phyloP scores from a whole-genome alignment of 1,284 basidiomycete species.

The Cutaneotrichosporon sp. region DNA sequence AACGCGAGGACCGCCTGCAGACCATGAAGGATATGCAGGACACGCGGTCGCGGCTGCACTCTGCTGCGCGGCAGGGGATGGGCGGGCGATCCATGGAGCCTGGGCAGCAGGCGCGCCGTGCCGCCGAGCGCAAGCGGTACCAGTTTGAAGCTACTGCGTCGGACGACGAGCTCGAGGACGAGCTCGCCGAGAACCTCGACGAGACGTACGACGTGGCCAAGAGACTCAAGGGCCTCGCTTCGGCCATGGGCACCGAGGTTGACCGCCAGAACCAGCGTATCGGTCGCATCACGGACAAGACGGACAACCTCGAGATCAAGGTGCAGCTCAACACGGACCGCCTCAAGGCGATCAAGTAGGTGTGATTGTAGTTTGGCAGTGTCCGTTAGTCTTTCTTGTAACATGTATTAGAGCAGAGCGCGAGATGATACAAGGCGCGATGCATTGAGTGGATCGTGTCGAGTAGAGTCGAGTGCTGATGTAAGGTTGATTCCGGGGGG shows the following conservation, averaged over 20 bases:
- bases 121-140: conserved; percentile 59
- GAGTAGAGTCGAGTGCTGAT: background rate
- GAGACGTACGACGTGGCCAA: conserved; percentile 81
- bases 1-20: conserved; percentile 80
- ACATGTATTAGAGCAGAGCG: conserved; percentile 1
- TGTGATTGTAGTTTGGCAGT: background rate
- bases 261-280: conserved; percentile 51
- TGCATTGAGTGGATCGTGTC: background rate
- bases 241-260: conserved; percentile 60
- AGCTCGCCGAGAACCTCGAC: conserved; percentile 87
- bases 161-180: conserved; percentile 82
- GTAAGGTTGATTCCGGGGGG: background rate
- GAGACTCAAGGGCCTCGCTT: conserved; percentile 79
- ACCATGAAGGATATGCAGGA: conserved; percentile 82
- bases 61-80: conserved; percentile 56
- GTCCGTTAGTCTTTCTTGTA: background rate
- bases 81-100: background rate
- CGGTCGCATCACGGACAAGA: conserved; percentile 53
- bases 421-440: background rate
- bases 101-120: conserved; percentile 6
- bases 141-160: conserved; percentile 94
- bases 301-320: conserved; percentile 53
- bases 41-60: conserved; percentile 80
- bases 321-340: conserved; percentile 53
- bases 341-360: conserved; percentile 49